Percentiles rank a stretch among this genome's conserved stretches.
Evolutionary conservation across 305 asterid species (phyloP).

Genomic region (Solanum hybrid): DNA sequence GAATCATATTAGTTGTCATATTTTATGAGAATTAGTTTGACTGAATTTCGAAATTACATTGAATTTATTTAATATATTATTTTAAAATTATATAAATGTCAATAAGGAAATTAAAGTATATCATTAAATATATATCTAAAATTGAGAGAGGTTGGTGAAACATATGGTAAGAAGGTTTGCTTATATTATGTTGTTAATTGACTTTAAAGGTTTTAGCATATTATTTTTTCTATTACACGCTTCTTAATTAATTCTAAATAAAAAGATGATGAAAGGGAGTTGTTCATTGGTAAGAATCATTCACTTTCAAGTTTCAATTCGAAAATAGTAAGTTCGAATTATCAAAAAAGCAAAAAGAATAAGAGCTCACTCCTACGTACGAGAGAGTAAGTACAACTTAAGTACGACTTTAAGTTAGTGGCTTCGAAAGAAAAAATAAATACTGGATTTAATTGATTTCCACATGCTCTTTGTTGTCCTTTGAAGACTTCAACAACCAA

Average conservation of each 20-base stretch:
- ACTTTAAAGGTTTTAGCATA: background rate
- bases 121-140: background rate
- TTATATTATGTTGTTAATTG: background rate
- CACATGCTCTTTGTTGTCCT: background rate
- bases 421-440: background rate
- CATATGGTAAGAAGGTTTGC: background rate
- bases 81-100: background rate
- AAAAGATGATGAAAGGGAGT: fast-evolving
- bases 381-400: background rate
- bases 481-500: background rate
- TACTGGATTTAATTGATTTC: background rate
- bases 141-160: background rate
- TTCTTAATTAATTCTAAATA: too few species aligned
- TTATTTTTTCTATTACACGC: too few species aligned
- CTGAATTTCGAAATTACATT: too few species aligned
- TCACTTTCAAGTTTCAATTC: too few species aligned
- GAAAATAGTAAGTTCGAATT: fast-evolving
- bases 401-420: background rate
- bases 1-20: background rate
- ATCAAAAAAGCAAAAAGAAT: too few species aligned
- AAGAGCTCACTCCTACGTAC: background rate
- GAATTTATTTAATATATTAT: too few species aligned
- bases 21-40: too few species aligned
- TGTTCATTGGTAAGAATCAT: fast-evolving
- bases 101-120: background rate